Conservation (phyloP, 2,329 filamentous ascomycete genomes). For the Ascochyta lentis region DNA sequence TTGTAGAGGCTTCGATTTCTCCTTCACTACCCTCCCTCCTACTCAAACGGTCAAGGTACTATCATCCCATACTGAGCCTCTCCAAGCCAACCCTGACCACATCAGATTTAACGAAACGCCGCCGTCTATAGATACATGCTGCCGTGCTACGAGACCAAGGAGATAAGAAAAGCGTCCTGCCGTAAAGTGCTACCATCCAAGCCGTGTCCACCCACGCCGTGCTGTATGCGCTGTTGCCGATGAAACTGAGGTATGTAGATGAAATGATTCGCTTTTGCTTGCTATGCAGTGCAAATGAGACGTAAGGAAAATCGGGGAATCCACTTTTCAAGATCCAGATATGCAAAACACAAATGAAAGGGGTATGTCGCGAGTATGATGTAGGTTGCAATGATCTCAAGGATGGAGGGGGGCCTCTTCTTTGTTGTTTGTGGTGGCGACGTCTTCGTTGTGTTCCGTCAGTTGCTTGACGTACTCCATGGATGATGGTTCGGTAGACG, state of each 20-base stretch:
- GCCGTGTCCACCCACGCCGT: constrained; percentile 20
- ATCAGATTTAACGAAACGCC: neutral
- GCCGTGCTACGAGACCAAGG: neutral
- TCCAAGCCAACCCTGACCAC: neutral
- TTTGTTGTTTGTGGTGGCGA: neutral
- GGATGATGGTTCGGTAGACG: neutral
- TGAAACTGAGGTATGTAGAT: neutral
- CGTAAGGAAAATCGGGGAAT: constrained; percentile 3
- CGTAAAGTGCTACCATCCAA: constrained; percentile 14
- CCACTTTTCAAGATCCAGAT: constrained; percentile 12
- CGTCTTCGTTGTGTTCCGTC: constrained; percentile 4
- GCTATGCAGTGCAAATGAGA: constrained; percentile 20
- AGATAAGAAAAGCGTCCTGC: constrained; percentile 4
- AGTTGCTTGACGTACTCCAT: constrained; percentile 4
- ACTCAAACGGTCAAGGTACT: neutral
- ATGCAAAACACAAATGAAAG: constrained; percentile 20
- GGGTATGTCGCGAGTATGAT: constrained; percentile 14
- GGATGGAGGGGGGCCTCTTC: neutral
- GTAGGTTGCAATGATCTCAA: neutral
- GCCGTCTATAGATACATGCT: constrained; percentile 11
- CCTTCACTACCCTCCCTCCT: neutral
- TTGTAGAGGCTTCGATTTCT: neutral
- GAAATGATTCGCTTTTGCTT: constrained; percentile 19
- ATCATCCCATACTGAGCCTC: neutral
- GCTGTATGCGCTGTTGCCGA: constrained; percentile 22